Conservation (phyloP, 2,329 filamentous ascomycete species). For the Paraphaeosphaeria sporulosa region DNA sequence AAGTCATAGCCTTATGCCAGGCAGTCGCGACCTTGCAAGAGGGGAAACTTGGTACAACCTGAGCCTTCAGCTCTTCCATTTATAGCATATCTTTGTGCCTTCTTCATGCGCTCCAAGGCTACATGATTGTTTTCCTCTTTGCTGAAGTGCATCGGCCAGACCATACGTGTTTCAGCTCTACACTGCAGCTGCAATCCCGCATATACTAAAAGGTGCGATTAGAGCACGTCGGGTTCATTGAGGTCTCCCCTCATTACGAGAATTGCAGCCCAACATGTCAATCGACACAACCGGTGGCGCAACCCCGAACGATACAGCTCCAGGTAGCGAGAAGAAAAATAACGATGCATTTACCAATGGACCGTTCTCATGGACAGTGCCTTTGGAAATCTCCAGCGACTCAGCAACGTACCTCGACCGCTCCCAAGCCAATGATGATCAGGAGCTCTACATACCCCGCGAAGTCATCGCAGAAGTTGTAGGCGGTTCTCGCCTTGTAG, state of each 20-base stretch:
- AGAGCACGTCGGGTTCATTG: background rate
- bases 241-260: background rate
- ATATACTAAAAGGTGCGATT: background rate
- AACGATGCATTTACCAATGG: background rate
- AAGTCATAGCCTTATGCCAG: background rate
- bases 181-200: background rate
- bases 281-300: background rate
- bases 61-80: background rate
- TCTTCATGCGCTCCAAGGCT: background rate
- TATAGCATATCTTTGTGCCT: background rate
- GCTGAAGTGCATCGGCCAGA: background rate
- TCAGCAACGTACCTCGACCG: background rate
- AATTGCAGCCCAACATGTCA: background rate
- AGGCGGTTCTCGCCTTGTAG: background rate
- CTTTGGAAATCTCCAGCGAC: background rate
- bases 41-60: background rate
- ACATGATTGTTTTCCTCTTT: background rate
- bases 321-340: background rate
- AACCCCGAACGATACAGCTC: background rate
- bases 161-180: background rate
- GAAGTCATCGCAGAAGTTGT: slow-evolving; percentile 1
- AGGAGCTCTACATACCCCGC: background rate
- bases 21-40: background rate
- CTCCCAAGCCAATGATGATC: background rate
- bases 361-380: slow-evolving; percentile 1